Conservation (phyloP, 1,284 basidiomycete species). For the Moesziomyces globuligerus region DNA sequence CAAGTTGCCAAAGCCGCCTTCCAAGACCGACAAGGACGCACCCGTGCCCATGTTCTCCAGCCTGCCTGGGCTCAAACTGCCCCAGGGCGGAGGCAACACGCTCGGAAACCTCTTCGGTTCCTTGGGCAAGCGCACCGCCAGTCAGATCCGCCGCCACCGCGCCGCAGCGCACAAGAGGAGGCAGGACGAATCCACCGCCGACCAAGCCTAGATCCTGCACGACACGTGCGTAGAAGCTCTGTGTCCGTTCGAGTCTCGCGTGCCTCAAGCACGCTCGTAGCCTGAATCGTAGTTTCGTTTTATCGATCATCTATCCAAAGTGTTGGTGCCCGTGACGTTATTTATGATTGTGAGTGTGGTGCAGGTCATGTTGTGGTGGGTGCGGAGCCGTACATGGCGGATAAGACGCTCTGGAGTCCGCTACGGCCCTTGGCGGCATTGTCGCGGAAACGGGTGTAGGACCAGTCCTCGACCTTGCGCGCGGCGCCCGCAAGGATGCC, state of each 20-base stretch:
- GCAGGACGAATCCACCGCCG: not conserved
- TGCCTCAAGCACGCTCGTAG: too few relatives aligned
- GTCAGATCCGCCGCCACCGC: constrained; percentile 6
- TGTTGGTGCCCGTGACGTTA: constrained; percentile 3
- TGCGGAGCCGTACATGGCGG: constrained; percentile 20
- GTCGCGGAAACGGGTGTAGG: constrained; percentile 40
- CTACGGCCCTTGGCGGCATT: constrained; percentile 53
- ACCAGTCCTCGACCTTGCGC: constrained; percentile 58
- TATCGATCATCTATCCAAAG: too few relatives aligned
- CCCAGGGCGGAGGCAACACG: constrained; percentile 19
- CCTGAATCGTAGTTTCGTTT: too few relatives aligned
- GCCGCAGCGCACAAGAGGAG: constrained; percentile 7
- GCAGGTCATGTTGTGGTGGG: not conserved
- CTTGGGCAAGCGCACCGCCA: not conserved
- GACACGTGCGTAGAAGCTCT: not conserved
- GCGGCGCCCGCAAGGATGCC: constrained; percentile 42
- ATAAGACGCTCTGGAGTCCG: constrained; percentile 47
- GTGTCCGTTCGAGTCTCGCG: not conserved
- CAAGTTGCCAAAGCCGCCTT: not conserved
- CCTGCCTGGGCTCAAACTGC: constrained; percentile 22
- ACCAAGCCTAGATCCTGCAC: not conserved
- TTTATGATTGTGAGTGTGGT: constrained; percentile 5
- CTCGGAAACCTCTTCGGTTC: constrained; percentile 12
- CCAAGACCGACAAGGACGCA: constrained; percentile 1
- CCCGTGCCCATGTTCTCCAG: constrained; percentile 21